Base-by-base conservation (phyloP, 1,284 basidiomycete species). In the Cryptococcus sp. region DNA sequence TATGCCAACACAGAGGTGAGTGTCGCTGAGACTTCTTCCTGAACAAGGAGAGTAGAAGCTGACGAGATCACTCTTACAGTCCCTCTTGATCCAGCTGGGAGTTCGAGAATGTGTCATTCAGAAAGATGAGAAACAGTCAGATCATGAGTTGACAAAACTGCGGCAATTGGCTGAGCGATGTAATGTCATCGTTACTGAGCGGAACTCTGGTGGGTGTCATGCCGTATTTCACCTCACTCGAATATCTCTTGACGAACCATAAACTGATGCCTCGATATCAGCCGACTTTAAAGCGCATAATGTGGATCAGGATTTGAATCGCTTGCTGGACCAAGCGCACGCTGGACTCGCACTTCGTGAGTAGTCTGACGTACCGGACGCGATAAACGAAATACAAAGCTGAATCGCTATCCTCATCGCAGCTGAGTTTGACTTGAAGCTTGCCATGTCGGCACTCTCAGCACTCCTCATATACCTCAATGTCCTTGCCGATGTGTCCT, bases 1-100 rank as follows among this genome's bases (percentile, higher is more conserved):
- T 98, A 94, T 78, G 93, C 91, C 1, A 99, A 99, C 72, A 89
- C 89, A 3, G 95, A 99, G 82, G 93, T 93, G 56, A 48, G 52
- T 26, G 7, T 45, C 46, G 25, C 29, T 49, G 7, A 50, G 19
- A 22, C 25, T 19, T 34, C 41, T 17, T 47, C 52, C 2, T 45
- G 23, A 13, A 22, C 15, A 15, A 26, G 25, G 41, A 41, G 50
- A 38, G 6, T 38, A 15, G 11, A 19, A 25, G n/a, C 16, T n/a
- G 23, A 41, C 38, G 5, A 5, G 50, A 15, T 62, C 40, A 17
- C 47, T 7, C 26, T 34, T 5, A 40, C 70, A 96, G 91, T 94
- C 92, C 3, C 84, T 99, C 16, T 81, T 98, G 48, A 98, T 99
- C 61, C 96, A 99, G 76, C 85, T 99, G 1, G 94, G 92, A 2